phyloP scores from a whole-genome alignment of 1,139 yeast genomes.

The Taphrina betulina region DNA sequence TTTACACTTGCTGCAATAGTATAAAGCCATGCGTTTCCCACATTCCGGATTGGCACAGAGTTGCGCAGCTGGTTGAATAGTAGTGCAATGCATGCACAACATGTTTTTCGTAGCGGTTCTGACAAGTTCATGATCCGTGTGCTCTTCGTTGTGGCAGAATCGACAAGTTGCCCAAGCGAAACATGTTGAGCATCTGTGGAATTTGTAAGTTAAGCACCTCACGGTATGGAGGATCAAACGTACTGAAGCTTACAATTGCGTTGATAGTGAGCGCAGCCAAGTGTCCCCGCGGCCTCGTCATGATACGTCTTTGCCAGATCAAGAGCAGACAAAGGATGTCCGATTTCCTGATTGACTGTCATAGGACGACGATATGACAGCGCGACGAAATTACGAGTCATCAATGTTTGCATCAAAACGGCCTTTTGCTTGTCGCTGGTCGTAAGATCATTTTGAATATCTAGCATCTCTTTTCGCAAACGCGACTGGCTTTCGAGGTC shows the following conservation, averaged over 20 bases:
- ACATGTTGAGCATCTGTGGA: slow-evolving; percentile 62
- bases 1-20: slow-evolving; percentile 74
- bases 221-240: background rate
- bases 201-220: background rate
- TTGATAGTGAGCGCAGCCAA: slow-evolving; percentile 83
- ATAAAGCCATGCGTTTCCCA: slow-evolving; percentile 64
- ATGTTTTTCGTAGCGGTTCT: slow-evolving; percentile 65
- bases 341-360: slow-evolving; percentile 24
- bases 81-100: slow-evolving; percentile 75
- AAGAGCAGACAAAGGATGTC: slow-evolving; percentile 25
- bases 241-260: slow-evolving; percentile 73
- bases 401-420: slow-evolving; percentile 52
- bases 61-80: slow-evolving; percentile 71
- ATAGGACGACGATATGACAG: slow-evolving; percentile 31
- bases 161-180: slow-evolving; percentile 75
- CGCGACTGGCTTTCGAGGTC: slow-evolving; percentile 36
- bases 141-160: slow-evolving; percentile 73
- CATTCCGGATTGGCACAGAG: slow-evolving; percentile 60
- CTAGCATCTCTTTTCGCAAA: slow-evolving; percentile 57
- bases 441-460: slow-evolving; percentile 51
- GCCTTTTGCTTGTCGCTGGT: slow-evolving; percentile 58
- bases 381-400: slow-evolving; percentile 29
- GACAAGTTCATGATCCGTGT: slow-evolving; percentile 60
- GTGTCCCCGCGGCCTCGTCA: slow-evolving; percentile 48
- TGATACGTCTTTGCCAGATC: slow-evolving; percentile 49